These are phyloP conservation scores for Corymbia calophylla DNA, from an alignment of 441 rosid genomes.

Conservation along the genomic window DNA sequence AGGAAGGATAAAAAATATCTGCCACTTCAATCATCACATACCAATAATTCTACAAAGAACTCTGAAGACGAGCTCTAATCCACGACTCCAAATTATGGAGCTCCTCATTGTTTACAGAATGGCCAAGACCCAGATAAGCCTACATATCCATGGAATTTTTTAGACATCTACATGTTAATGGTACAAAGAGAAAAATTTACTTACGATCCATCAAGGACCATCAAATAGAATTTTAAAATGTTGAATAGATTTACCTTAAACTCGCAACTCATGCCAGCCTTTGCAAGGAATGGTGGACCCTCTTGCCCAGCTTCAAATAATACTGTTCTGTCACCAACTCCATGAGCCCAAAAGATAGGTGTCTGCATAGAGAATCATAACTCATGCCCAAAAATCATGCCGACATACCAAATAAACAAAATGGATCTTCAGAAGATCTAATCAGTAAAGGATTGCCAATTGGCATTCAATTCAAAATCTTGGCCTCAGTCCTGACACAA, in stretches of 20 bases:
- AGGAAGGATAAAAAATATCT: neutral
- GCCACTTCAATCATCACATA: neutral
- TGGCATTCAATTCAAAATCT: neutral
- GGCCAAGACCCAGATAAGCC: constrained; percentile 69
- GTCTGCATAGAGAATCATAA: constrained; percentile 35
- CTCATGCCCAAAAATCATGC: neutral
- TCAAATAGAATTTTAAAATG: neutral
- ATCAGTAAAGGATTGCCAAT: neutral
- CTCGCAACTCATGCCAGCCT: constrained; percentile 61
- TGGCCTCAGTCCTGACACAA: neutral
- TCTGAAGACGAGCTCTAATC: constrained; percentile 51
- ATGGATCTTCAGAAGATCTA: neutral
- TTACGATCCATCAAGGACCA: neutral
- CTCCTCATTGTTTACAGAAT: constrained; percentile 50
- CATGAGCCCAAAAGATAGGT: constrained; percentile 72
- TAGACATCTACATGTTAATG: neutral
- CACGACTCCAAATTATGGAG: constrained; percentile 53
- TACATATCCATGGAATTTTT: constrained; percentile 4
- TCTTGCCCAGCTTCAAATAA: constrained; percentile 82
- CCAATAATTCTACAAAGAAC: constrained; percentile 26
- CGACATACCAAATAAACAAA: neutral
- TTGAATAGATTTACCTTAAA: constrained; percentile 49
- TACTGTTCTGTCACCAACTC: constrained; percentile 62
- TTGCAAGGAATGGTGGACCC: constrained; percentile 66
- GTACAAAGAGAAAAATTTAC: neutral